These are phyloP conservation scores for Pterocarpus santalinus DNA, from an alignment of 306 rosid genomes.

Conservation along the genomic window DNA sequence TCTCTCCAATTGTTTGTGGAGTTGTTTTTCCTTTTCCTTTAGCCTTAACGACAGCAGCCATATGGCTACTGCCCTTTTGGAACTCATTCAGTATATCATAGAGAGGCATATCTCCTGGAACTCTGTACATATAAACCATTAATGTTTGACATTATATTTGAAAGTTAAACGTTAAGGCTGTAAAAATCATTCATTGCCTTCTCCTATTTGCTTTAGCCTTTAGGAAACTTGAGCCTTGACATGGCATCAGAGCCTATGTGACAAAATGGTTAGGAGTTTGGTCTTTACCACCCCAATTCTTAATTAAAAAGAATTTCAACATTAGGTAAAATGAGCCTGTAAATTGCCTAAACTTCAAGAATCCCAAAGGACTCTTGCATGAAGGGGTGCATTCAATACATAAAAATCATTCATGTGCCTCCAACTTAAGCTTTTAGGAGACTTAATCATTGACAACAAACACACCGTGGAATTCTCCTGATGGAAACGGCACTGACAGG, in stretches of 20 bases:
- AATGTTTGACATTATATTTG: slow-evolving; percentile 38
- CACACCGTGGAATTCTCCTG: slow-evolving; percentile 92
- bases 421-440: neutral
- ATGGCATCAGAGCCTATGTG: slow-evolving; percentile 2
- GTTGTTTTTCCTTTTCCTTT: slow-evolving; percentile 63
- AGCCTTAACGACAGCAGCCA: slow-evolving; percentile 95
- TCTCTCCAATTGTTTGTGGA: slow-evolving; percentile 58
- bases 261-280: slow-evolving; percentile 14
- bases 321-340: slow-evolving; percentile 2
- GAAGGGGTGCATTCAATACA: slow-evolving; percentile 3
- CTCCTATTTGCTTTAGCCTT: slow-evolving; percentile 6
- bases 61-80: slow-evolving; percentile 98
- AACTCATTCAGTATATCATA: slow-evolving; percentile 96
- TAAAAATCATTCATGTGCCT: neutral
- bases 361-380: slow-evolving; percentile 24
- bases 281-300: slow-evolving; percentile 8
- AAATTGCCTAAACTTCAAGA: slow-evolving; percentile 2
- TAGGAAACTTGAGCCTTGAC: slow-evolving; percentile 21
- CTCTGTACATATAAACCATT: slow-evolving; percentile 64
- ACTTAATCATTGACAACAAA: slow-evolving; percentile 30
- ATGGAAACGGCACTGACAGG: slow-evolving; percentile 95
- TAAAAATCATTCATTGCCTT: slow-evolving; percentile 28
- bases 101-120: slow-evolving; percentile 97
- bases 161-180: slow-evolving; percentile 33
- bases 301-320: slow-evolving; percentile 19